phyloP scores from a whole-genome alignment of 495 filamentous ascomycete species.

The Neurospora hispaniola region DNA sequence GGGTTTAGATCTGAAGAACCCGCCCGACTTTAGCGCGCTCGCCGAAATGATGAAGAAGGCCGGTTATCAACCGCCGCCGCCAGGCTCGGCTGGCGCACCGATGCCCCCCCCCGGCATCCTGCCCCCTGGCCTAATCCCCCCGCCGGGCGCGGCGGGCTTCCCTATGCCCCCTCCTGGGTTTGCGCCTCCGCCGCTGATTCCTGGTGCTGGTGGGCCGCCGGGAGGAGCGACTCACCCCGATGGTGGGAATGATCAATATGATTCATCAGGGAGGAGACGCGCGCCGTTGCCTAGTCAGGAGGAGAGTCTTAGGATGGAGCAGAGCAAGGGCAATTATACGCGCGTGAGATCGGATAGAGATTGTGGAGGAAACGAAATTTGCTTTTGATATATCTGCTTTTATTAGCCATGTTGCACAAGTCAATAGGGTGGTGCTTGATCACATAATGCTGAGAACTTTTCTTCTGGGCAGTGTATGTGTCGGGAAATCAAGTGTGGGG shows the following conservation, averaged over 20 bases:
- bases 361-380: neutral
- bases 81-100: constrained; percentile 8
- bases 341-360: constrained; percentile 30
- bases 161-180: constrained; percentile 33
- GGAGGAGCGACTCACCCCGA: neutral
- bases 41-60: constrained; percentile 50
- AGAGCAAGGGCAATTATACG: constrained; percentile 54
- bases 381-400: neutral
- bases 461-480: neutral
- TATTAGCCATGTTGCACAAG: neutral
- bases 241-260: constrained; percentile 3
- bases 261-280: constrained; percentile 32
- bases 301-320: constrained; percentile 68
- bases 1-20: constrained; percentile 45
- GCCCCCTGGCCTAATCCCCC: constrained; percentile 41
- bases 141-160: constrained; percentile 33
- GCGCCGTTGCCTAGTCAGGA: constrained; percentile 72
- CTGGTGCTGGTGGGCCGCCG: constrained; percentile 20
- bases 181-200: constrained; percentile 21
- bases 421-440: neutral
- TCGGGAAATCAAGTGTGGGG: neutral
- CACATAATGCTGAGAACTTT: neutral
- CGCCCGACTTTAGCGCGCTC: constrained; percentile 60
- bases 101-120: constrained; percentile 35
- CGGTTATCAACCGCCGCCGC: constrained; percentile 38